Evolutionary conservation across 176 grass and related monocot species (phyloP), one percentile per base, ranked within the genome.

Genomic region (Avena insularis): DNA sequence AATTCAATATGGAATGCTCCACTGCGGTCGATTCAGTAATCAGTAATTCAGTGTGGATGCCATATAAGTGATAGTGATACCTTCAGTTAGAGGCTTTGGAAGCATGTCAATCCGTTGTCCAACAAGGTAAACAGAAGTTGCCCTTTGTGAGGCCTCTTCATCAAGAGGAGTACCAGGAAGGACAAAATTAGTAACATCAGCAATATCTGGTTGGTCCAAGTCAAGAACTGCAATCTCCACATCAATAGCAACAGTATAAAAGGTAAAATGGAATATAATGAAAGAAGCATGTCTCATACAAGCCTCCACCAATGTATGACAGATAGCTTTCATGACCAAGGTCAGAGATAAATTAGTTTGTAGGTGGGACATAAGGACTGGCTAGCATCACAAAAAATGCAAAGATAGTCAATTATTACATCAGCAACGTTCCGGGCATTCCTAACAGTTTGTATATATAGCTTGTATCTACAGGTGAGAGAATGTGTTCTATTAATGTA

Each of bases 71-170:
- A 25, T 49, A 81, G 33, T 11, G 15, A 50, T 87, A 98, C 96
- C 96, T 98, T 98, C 96, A 85, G 96, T 98, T 50, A 98, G 79
- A 94, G 96, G 92, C 81, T 98, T 98, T 56, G 96, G 96, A 85
- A 98, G 96, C 96, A 98, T 98, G 88, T 98, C 96, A 75, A 98
- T 98, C 59, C 96, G 86, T 46, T 93, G 90, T n/a, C 95, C 96
- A 91, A 98, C 96, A 96, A 98, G 96, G 88, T 98, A 98, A 88
- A 96, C 93, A 87, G 96, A 98, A 65, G 96, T 98, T 36, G 93
- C 96, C 72, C 96, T 90, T 79, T 96, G 92, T 25, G 93, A 46
- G 31, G 96, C 96, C 88, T 98, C 96, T 21, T 98, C 96, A 0
- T 98, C 96, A 85, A 98, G 96, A 67, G 96, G 93, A 45, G 93